Conservation (phyloP, 495 filamentous ascomycete species). For the Penicillium roqueforti region DNA sequence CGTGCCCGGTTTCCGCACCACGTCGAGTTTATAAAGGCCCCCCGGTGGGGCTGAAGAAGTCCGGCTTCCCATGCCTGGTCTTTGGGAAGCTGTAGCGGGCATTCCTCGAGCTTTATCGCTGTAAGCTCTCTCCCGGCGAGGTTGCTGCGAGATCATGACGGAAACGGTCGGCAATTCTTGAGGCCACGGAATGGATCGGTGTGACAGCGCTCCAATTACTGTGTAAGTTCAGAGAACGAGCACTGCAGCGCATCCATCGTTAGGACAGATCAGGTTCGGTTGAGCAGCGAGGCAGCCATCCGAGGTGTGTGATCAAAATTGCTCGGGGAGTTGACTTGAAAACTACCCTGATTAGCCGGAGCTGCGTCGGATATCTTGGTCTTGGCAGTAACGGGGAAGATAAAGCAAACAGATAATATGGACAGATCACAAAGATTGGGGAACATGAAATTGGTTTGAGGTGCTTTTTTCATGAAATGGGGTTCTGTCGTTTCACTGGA, state of each 20-base stretch:
- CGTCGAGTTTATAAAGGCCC: constrained; percentile 28
- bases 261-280: constrained; percentile 14
- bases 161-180: constrained; percentile 7
- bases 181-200: constrained; percentile 21
- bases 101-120: constrained; percentile 34
- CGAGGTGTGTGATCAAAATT: background rate
- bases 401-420: background rate
- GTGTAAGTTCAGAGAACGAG: constrained; percentile 27
- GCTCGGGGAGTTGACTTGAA: background rate
- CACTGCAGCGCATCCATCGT: constrained; percentile 41
- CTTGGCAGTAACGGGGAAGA: constrained; percentile 3
- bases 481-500: constrained; percentile 1
- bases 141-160: constrained; percentile 21
- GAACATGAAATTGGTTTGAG: background rate
- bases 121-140: constrained; percentile 29
- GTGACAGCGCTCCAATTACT: constrained; percentile 22
- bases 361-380: constrained; percentile 1
- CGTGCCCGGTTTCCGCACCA: constrained; percentile 17
- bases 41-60: constrained; percentile 37
- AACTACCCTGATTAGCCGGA: background rate
- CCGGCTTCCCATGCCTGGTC: constrained; percentile 30
- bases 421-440: constrained; percentile 12
- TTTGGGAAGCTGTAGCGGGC: constrained; percentile 20
- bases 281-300: constrained; percentile 9
- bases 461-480: background rate